Evolutionary conservation across 2,329 filamentous ascomycete species (phyloP), one percentile per base, ranked within the genome.

Genomic region (Mariannaea sp.): DNA sequence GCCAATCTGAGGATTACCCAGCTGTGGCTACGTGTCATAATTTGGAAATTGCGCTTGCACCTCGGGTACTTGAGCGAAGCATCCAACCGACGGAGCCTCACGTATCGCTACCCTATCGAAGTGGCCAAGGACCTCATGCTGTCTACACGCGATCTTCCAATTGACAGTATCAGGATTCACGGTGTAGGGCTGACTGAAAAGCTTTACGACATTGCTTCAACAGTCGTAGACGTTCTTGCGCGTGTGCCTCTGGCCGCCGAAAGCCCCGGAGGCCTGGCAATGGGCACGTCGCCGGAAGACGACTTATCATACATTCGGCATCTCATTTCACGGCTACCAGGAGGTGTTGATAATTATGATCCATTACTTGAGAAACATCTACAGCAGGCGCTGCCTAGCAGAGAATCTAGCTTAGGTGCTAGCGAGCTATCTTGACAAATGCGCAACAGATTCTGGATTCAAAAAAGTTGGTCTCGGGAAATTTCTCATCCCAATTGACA

Each of bases 131-230:
- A 76, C 2, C 60, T 77, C 5, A 69, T 69, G 2, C 49, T 74
- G 1, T 74, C 73, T 1, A 76, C 72, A 0, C 59, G 71, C 2
- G 71, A 74, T 20, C 61, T 77, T 0, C 66, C 72, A 1, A 57
- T 76, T 1, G 67, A 69, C 13, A 73, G 71, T 38, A 71, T 78
- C 48, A 69, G 66, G 16, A 70, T 78, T 0, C 76, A 78, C 9
- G 76, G 76, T 1, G 73, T 75, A 8, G 76, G 76, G 0, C 56
- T 78, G n/a, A 78, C 76, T 0, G 76, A 78, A 50, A 78, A 78
- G 55, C 56, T 78, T 0, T 78, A 75, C 33, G 76, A 78, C 29
- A 69, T 78, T 20, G 74, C 75, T 0, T 77, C 73, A 1, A 71
- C 75, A 0, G 72, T 77, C 1, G 70, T 76, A 1, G 76, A 78